phyloP scores from a whole-genome alignment of 2,329 filamentous ascomycete genomes.

The Arthrobotrys megalospora region DNA sequence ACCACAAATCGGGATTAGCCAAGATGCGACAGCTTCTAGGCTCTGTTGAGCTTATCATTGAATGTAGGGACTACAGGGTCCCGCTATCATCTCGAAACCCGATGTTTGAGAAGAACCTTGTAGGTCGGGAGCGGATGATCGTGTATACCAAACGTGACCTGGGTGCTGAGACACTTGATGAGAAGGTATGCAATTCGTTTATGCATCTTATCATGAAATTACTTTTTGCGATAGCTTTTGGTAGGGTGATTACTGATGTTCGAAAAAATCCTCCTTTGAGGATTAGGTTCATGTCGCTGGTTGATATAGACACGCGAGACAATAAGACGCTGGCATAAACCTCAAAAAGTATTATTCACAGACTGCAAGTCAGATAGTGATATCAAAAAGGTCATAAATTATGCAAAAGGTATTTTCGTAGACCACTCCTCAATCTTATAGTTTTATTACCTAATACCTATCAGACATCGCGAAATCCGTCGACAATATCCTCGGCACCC shows the following conservation, averaged over 20 bases:
- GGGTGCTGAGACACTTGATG: constrained; percentile 67
- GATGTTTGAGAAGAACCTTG: constrained; percentile 83
- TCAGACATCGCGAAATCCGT: constrained; percentile 62
- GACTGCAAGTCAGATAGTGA: constrained; percentile 70
- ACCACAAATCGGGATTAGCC: constrained; percentile 84
- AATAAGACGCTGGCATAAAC: constrained; percentile 72
- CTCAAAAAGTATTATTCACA: constrained; percentile 72
- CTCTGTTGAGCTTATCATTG: constrained; percentile 87
- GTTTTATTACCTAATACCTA: neutral
- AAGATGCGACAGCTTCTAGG: constrained; percentile 87
- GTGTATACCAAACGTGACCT: constrained; percentile 94
- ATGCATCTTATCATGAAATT: constrained; percentile 11
- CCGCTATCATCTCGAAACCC: constrained; percentile 92
- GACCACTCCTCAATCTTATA: neutral
- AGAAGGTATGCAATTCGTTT: constrained; percentile 63
- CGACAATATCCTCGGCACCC: constrained; percentile 82
- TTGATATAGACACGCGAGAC: constrained; percentile 70
- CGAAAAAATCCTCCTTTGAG: constrained; percentile 56
- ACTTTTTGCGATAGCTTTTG: constrained; percentile 61
- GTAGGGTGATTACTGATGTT: constrained; percentile 65
- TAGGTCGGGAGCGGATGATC: constrained; percentile 80
- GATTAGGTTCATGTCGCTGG: constrained; percentile 39
- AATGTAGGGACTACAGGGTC: constrained; percentile 93
- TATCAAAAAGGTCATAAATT: constrained; percentile 67
- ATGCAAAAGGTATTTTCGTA: constrained; percentile 61